phyloP scores from a whole-genome alignment of 192 early-diverging fungal genomes.

The Lobosporangium transversale region DNA sequence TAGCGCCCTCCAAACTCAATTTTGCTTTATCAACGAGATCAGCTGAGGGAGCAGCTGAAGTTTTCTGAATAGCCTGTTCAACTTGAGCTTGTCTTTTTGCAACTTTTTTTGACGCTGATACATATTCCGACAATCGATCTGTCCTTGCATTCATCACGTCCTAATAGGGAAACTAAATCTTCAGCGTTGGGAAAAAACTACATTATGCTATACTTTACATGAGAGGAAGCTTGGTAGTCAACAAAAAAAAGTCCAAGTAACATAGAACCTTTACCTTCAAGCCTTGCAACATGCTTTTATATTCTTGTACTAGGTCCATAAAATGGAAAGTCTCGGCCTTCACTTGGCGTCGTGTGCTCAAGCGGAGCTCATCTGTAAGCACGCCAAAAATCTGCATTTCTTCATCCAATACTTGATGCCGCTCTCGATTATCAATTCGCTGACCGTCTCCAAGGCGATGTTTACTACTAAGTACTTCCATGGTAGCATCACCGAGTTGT shows the following conservation, averaged over 20 bases:
- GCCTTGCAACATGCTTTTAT: conserved; percentile 58
- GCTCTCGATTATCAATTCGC: conserved; percentile 52
- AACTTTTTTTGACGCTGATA: conserved; percentile 55
- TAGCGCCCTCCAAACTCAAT: conserved; percentile 36
- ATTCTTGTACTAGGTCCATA: conserved; percentile 61
- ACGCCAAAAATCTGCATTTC: conserved; percentile 64
- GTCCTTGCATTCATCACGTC: conserved; percentile 60
- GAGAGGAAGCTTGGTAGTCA: background rate
- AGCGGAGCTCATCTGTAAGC: conserved; percentile 58
- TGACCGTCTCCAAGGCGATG: conserved; percentile 59
- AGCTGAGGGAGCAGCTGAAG: conserved; percentile 13
- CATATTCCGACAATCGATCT: conserved; percentile 59
- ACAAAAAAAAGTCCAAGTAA: background rate
- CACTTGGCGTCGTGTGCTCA: conserved; percentile 54
- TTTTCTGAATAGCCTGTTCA: conserved; percentile 43
- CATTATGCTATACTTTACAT: background rate
- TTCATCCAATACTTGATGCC: conserved; percentile 55
- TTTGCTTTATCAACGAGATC: conserved; percentile 28
- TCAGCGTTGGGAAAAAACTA: background rate
- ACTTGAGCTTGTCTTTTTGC: conserved; percentile 49
- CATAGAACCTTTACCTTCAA: conserved; percentile 48
- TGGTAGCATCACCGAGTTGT: conserved; percentile 60
- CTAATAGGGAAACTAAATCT: conserved; percentile 18
- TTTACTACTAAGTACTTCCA: conserved; percentile 62
- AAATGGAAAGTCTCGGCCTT: conserved; percentile 58